Base-by-base conservation (phyloP, 2,329 filamentous ascomycete species). In the Neodidymelliopsis sp. region DNA sequence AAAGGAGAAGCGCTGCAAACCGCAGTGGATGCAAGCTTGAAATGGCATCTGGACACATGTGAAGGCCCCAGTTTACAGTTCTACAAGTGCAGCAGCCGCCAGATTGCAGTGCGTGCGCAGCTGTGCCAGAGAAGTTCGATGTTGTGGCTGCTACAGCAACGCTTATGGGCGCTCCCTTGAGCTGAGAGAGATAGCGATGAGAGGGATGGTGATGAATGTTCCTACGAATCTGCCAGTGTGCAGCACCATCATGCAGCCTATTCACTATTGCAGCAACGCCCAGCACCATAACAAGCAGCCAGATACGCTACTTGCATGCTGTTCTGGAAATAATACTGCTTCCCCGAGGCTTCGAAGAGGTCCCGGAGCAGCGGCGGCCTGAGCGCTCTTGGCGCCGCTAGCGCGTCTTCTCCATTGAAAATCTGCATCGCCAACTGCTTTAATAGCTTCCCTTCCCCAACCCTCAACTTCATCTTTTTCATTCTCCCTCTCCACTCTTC, bases 81-180 rank as follows among this genome's bases (percentile, higher is more conserved):
- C 20, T 49, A 41, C 42, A 50, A 43, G 33, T 31, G 38, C 13
- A 41, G 49, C 37, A 33, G 36, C 36, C 45, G 37, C 54, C 51
- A 44, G 25, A 53, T 52, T 51, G 56, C 47, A 50, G 54, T 52
- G 42, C 43, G 54, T 52, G 52, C 49, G 16, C 16, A 39, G 49
- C 41, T 47, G 55, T 39, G 43, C 52, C 48, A 53, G 18, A 38
- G 46, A 33, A 29, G 24, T 44, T 44, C 34, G 34, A 39, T 44
- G 53, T 49, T 55, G 36, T 56, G 48, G 61, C 56, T 63, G 58
- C 60, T 60, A 58, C 56, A 55, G 58, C 58, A 63, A 60, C 54
- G 51, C 47, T 41, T 45, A 15, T 49, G 46, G 45, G 16, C 37
- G 24, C 42, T 45, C 28, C 31, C 31, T 49, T 42, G 33, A 41